Percentiles rank a stretch among this genome's conserved stretches.
Conservation (phyloP, 1,139 yeast genomes). For the Arxiozyma telluris region DNA sequence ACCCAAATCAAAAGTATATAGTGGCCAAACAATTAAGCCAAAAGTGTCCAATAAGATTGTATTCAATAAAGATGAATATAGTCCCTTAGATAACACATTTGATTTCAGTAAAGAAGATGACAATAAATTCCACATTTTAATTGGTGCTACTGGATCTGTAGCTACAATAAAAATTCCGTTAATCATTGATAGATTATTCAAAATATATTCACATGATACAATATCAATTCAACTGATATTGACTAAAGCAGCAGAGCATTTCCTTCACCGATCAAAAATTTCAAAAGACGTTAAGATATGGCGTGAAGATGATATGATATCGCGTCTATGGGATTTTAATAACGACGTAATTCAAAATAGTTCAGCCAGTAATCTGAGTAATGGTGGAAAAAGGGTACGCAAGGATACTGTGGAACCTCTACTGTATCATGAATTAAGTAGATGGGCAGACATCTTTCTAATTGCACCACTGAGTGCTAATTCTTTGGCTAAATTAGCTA, state of each 20-base stretch:
- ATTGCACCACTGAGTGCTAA: slow-evolving; percentile 90
- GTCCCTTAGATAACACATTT: background rate
- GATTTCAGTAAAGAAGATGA: slow-evolving; percentile 44
- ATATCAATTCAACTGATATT: slow-evolving; percentile 79
- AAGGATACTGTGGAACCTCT: slow-evolving; percentile 40
- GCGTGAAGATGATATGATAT: slow-evolving; percentile 76
- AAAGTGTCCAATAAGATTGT: slow-evolving; percentile 3
- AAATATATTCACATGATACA: slow-evolving; percentile 59
- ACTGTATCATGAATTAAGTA: slow-evolving; percentile 77
- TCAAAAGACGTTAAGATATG: slow-evolving; percentile 81
- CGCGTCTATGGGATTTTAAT: slow-evolving; percentile 52
- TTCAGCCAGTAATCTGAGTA: background rate
- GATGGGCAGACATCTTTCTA: slow-evolving; percentile 90
- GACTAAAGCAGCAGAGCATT: slow-evolving; percentile 77
- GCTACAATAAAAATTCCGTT: slow-evolving; percentile 90
- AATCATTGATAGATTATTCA: slow-evolving; percentile 72
- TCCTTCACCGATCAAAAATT: slow-evolving; percentile 66
- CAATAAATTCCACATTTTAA: slow-evolving; percentile 71
- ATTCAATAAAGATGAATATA: slow-evolving; percentile 6
- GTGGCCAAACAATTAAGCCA: background rate
- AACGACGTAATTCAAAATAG: slow-evolving; percentile 13
- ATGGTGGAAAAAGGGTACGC: slow-evolving; percentile 25
- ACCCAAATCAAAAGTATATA: background rate
- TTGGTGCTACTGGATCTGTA: slow-evolving; percentile 93
- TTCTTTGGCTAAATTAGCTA: slow-evolving; percentile 78